Evolutionary conservation across 768 basidiomycete species (phyloP).

Genomic region (Mycena indigotica): DNA sequence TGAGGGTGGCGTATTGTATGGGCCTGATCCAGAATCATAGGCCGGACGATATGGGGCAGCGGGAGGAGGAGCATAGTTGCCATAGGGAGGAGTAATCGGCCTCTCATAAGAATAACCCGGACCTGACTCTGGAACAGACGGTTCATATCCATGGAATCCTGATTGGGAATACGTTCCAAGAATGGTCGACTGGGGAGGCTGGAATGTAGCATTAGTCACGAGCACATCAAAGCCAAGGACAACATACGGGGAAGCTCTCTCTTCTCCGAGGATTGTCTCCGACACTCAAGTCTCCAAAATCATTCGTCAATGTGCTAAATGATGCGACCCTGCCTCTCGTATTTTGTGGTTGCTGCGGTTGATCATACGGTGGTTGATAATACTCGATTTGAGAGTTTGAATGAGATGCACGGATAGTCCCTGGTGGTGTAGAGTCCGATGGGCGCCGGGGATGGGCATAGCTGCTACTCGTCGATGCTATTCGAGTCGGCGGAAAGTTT

Average conservation of each 20-base stretch:
- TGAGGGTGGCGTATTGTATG: constrained; percentile 40
- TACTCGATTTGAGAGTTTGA: constrained; percentile 65
- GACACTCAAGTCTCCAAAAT: constrained; percentile 68
- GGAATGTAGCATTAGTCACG: constrained; percentile 1
- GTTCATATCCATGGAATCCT: constrained; percentile 38
- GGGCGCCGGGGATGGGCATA: constrained; percentile 41
- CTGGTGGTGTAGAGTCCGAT: constrained; percentile 59
- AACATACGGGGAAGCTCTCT: constrained; percentile 59
- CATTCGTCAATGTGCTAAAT: constrained; percentile 59
- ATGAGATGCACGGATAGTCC: constrained; percentile 59
- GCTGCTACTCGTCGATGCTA: constrained; percentile 35
- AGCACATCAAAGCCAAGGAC: background rate
- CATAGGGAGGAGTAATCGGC: constrained; percentile 35
- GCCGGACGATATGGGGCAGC: constrained; percentile 42
- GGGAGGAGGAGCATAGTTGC: constrained; percentile 28
- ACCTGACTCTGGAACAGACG: constrained; percentile 33
- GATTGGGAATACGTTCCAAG: constrained; percentile 20
- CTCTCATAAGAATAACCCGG: constrained; percentile 44
- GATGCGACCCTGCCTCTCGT: constrained; percentile 40
- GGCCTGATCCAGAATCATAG: constrained; percentile 30
- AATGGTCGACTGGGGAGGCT: constrained; percentile 9
- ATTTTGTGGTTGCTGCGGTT: constrained; percentile 25
- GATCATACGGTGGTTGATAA: constrained; percentile 77
- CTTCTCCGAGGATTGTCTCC: constrained; percentile 47
- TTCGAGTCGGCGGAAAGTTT: constrained; percentile 32